Conservation (phyloP, 2,329 filamentous ascomycete genomes). For the Sclerotinia borealis region DNA sequence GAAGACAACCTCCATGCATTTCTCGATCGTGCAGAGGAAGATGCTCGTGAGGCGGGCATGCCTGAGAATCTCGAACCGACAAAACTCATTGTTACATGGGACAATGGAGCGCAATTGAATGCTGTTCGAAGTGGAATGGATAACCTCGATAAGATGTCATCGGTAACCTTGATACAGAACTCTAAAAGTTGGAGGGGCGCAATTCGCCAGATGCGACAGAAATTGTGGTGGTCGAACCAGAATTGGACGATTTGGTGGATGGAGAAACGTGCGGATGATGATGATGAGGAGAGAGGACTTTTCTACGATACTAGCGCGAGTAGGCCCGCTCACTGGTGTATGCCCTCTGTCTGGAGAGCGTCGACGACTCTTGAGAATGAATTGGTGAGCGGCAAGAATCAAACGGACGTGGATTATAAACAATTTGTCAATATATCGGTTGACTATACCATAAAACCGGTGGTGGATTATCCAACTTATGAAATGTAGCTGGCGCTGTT, state of each 20-base stretch:
- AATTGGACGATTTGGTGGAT: background rate
- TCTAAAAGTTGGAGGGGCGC: background rate
- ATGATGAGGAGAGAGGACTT: background rate
- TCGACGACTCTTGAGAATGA: background rate
- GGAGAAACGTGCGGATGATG: background rate
- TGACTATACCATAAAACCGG: background rate
- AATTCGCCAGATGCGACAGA: background rate
- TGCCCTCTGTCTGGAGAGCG: background rate
- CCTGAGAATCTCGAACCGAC: background rate
- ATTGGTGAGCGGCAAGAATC: background rate
- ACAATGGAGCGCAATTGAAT: background rate
- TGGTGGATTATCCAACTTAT: background rate
- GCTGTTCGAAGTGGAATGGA: no score
- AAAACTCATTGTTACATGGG: background rate
- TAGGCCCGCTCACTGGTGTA: background rate
- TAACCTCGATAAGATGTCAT: background rate
- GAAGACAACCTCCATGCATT: background rate
- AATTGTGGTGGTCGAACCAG: background rate
- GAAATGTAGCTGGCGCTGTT: background rate
- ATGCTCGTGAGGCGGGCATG: background rate
- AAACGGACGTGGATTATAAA: background rate
- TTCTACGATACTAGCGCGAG: background rate
- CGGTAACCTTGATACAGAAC: background rate
- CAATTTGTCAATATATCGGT: background rate
- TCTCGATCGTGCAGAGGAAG: background rate